Base-by-base conservation (phyloP, 371 early-diverging fungal genomes). In the Haplosporangium sp. region DNA sequence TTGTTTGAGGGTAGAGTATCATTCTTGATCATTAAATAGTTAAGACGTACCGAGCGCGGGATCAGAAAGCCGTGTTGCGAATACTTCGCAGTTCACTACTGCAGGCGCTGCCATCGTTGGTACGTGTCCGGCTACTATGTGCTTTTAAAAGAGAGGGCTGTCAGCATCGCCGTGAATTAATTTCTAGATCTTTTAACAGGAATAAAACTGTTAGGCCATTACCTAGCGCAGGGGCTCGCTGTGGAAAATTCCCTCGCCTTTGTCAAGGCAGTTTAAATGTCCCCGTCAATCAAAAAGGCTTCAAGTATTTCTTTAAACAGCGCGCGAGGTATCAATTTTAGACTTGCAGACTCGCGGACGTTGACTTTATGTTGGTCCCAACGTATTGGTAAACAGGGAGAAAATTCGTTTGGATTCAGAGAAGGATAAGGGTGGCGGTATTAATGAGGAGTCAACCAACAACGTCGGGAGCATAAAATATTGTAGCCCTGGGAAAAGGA, bases 41-140 rank as follows among this genome's bases (percentile, higher is more conserved):
- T 40, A 10, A 21, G 8, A 13, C 64, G 51, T 62, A 75, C 75
- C 77, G 18, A 77, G 72, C 5, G 62, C 73, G 20, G 73, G 73
- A 55, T 79, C 80, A 23, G 80, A 79, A 18, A 79, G 58, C 13
- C 80, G 69, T n/a, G 80, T 79, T 16, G 80, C 80, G 42, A 65
- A 79, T 29, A 79, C 80, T 21, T 79, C 80, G 47, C 80, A 79
- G 55, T 73, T 73, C 40, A 79, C 77, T 5, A 75, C 77, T 50
- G 72, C 72, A 20, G 67, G 62, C 9, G 61, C 73, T 5, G 68
- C 73, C 80, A 79, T 79, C 47, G 29, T 68, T 57, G 20, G 43
- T 38, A 43, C 37, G 11, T 56, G 47, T 41, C 61, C 5, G 18
- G 48, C 4, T 42, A 29, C 13, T n/a, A 50, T 13, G 20, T 43